These are phyloP conservation scores for Cercophora samala DNA, from an alignment of 495 filamentous ascomycete genomes.

Conservation along the genomic window DNA sequence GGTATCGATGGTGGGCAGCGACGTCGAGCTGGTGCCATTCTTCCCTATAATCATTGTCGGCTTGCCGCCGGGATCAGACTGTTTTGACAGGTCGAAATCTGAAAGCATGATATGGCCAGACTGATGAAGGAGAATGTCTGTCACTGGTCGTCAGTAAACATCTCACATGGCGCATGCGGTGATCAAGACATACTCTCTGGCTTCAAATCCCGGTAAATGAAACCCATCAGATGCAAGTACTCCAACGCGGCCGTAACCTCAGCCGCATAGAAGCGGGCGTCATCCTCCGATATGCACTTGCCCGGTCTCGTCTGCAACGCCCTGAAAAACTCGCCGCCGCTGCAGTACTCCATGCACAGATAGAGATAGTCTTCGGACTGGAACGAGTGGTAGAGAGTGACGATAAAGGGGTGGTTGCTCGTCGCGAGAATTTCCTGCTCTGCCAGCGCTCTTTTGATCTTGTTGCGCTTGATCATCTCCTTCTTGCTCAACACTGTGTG, in stretches of 20 bases:
- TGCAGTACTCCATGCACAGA: constrained; percentile 99
- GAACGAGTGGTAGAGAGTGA: constrained; percentile 97
- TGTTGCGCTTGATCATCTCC: constrained; percentile 99
- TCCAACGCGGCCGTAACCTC: constrained; percentile 97
- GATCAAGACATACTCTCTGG: constrained; percentile 74
- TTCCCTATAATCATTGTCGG: constrained; percentile 95
- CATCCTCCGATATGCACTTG: constrained; percentile 95
- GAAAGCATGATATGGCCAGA: constrained; percentile 99
- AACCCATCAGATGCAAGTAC: constrained; percentile 98
- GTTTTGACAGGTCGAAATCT: constrained; percentile 97
- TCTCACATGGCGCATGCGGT: not conserved
- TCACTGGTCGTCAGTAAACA: not conserved
- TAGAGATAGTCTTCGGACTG: constrained; percentile 98
- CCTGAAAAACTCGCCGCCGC: constrained; percentile 96
- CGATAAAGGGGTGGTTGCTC: constrained; percentile 98
- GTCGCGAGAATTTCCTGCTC: constrained; percentile 98
- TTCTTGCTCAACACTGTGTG: constrained; percentile 90
- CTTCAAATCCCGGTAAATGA: constrained; percentile 97
- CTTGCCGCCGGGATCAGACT: constrained; percentile 92
- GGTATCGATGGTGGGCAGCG: constrained; percentile 91
- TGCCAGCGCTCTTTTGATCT: constrained; percentile 96
- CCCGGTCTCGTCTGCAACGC: constrained; percentile 94
- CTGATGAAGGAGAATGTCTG: constrained; percentile 96
- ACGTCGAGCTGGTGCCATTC: constrained; percentile 71
- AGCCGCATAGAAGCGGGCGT: constrained; percentile 94